Conservation (phyloP, 768 basidiomycete genomes). For the Tricholoma furcatifolium region DNA sequence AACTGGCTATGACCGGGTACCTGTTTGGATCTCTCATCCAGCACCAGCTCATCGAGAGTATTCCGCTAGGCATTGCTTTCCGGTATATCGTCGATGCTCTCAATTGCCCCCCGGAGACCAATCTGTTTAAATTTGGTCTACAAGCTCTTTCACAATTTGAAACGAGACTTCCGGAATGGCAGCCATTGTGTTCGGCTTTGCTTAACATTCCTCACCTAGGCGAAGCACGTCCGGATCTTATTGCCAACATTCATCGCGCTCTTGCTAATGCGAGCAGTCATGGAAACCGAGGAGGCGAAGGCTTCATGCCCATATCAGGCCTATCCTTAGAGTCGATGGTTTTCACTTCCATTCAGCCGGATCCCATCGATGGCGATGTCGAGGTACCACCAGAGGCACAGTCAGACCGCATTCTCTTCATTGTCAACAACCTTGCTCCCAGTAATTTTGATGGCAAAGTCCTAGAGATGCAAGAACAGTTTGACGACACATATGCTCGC, state of each 20-base stretch:
- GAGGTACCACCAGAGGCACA: slow-evolving; percentile 79
- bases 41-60: slow-evolving; percentile 87
- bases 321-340: slow-evolving; percentile 41
- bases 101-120: slow-evolving; percentile 86
- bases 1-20: slow-evolving; percentile 93
- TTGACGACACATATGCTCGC: slow-evolving; percentile 78
- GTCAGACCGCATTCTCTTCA: slow-evolving; percentile 94
- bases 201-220: slow-evolving; percentile 84
- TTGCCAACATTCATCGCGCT: slow-evolving; percentile 67
- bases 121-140: slow-evolving; percentile 93
- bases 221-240: slow-evolving; percentile 82
- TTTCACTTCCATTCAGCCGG: slow-evolving; percentile 80
- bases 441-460: slow-evolving; percentile 90
- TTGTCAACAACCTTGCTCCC: slow-evolving; percentile 96
- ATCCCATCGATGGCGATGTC: slow-evolving; percentile 59
- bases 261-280: slow-evolving; percentile 54
- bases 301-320: slow-evolving; percentile 28
- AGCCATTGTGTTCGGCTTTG: slow-evolving; percentile 86
- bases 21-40: slow-evolving; percentile 97
- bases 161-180: slow-evolving; percentile 86
- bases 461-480: slow-evolving; percentile 80
- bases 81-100: slow-evolving; percentile 96
- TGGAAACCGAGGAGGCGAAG: slow-evolving; percentile 39
- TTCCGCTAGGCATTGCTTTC: slow-evolving; percentile 93
- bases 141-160: slow-evolving; percentile 90